A percentile compares a stretch with the other conserved stretches of the same genome.
phyloP scores from a whole-genome alignment of 306 rosid species.

The Malus orientalis region DNA sequence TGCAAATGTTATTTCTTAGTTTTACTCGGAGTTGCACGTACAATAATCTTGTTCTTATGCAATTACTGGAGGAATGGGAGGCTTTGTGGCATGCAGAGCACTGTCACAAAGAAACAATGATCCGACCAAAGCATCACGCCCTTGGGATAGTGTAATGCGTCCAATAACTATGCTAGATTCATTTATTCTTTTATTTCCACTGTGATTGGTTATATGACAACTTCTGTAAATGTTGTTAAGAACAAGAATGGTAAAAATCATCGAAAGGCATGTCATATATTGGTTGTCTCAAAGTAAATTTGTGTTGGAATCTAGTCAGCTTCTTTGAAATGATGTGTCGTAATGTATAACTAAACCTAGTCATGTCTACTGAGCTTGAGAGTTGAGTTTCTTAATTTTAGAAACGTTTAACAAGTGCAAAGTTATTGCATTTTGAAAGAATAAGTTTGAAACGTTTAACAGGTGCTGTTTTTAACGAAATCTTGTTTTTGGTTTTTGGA shows the following conservation, averaged over 20 bases:
- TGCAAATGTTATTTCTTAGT: too few relatives aligned
- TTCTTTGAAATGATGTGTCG: background rate
- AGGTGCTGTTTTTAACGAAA: conserved; percentile 8
- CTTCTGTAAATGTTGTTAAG: background rate
- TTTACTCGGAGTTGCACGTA: too few relatives aligned
- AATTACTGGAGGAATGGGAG: too few relatives aligned
- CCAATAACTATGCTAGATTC: too few relatives aligned
- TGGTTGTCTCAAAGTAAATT: background rate
- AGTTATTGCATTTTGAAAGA: background rate
- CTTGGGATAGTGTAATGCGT: too few relatives aligned
- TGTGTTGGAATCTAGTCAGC: background rate
- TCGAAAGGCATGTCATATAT: background rate
- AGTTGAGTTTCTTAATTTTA: background rate
- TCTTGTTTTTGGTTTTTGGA: conserved; percentile 3
- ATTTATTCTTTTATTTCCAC: too few relatives aligned
- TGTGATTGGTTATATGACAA: too few relatives aligned
- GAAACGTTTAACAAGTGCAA: background rate
- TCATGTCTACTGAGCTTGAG: background rate
- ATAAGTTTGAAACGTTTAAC: background rate
- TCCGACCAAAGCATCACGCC: too few relatives aligned
- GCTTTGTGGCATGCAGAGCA: too few relatives aligned
- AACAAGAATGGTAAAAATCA: background rate
- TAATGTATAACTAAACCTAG: background rate
- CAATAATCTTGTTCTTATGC: too few relatives aligned
- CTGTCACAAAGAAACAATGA: too few relatives aligned